These are phyloP conservation scores for Penicillium brasilianum DNA, from an alignment of 2,329 filamentous ascomycete species.

Conservation along the genomic window DNA sequence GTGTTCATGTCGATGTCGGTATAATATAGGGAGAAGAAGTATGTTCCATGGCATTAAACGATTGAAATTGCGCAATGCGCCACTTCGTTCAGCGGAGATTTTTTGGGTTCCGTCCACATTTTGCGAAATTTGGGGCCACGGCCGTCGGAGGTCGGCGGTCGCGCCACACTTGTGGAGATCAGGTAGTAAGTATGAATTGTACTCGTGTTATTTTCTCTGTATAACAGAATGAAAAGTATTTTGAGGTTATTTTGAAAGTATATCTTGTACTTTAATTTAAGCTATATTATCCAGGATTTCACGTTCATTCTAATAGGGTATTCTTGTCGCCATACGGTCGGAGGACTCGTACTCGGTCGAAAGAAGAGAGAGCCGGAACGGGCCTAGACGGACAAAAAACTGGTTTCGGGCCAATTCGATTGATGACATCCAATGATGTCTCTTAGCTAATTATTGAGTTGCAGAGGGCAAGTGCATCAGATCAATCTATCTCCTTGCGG, in stretches of 20 bases:
- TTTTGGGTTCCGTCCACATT: not conserved
- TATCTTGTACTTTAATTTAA: not conserved
- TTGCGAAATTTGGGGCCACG: not conserved
- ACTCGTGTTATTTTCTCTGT: not conserved
- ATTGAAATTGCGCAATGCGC: not conserved
- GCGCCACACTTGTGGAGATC: not conserved
- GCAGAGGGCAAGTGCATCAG: not conserved
- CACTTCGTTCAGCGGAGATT: slow-evolving; percentile 1
- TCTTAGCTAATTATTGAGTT: not conserved
- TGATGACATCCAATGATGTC: not conserved
- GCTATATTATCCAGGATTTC: not conserved
- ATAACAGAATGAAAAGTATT: not conserved
- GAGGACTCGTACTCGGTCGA: not conserved
- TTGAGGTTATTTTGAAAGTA: not conserved
- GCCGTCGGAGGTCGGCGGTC: not conserved
- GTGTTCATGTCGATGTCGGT: not conserved
- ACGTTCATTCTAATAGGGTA: not conserved
- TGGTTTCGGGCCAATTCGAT: not conserved
- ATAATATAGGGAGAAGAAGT: not conserved
- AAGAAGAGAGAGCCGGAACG: not conserved
- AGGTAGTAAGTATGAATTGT: not conserved
- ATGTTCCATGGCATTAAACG: not conserved
- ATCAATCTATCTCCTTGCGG: not conserved
- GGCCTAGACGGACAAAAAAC: not conserved
- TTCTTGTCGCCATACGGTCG: not conserved